Evolutionary conservation across 2,329 filamentous ascomycete species (phyloP), one percentile per base, ranked within the genome.

Genomic region (Aspergillus puulaauensis): DNA sequence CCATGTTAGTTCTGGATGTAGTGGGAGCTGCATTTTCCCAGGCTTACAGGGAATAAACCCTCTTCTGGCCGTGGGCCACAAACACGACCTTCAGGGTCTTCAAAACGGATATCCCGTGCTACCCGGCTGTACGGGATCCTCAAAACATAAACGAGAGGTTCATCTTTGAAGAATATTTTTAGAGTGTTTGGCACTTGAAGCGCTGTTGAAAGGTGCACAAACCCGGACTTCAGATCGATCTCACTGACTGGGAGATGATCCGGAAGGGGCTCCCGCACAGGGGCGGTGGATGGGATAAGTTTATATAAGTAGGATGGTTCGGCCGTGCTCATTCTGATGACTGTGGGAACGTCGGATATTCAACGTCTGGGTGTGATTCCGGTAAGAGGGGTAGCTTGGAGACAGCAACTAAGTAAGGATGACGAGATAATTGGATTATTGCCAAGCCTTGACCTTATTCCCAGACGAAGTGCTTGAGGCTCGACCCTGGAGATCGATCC

Each of bases 1-100:
- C 8, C 23, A 15, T 9, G 44, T 60, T 44, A 57, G 43, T 24
- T 48, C 17, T 14, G 24, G 7, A 35, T 4, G 3, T 1, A 17
- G 4, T 24, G 6, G 24, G 5, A 7, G 27, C 8, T 33, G 49
- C 27, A 17, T 40, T 6, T 24, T 53, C n/a, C 12, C 2, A 23
- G n/a, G 64, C 73, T 64, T 62, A 75, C 73, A 21, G 74, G 74
- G 60, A 77, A 77, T 57, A 76, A 64, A 9, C 74, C 74, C 58
- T 76, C 73, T 15, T 65, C 66, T 11, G 71, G 71, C 48, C 74
- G 66, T 43, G 72, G 68, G 8, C 71, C 72, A 54, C 70, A 73
- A 21, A 73, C 70, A 41, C 67, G 70, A 5, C 65, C 72, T 56
- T 76, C 73, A 2, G 73, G 73, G 27, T 67, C 68, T 54, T 77